These are phyloP conservation scores for Dactylellina haptotyla DNA, from an alignment of 2,329 filamentous ascomycete species.

Conservation along the genomic window DNA sequence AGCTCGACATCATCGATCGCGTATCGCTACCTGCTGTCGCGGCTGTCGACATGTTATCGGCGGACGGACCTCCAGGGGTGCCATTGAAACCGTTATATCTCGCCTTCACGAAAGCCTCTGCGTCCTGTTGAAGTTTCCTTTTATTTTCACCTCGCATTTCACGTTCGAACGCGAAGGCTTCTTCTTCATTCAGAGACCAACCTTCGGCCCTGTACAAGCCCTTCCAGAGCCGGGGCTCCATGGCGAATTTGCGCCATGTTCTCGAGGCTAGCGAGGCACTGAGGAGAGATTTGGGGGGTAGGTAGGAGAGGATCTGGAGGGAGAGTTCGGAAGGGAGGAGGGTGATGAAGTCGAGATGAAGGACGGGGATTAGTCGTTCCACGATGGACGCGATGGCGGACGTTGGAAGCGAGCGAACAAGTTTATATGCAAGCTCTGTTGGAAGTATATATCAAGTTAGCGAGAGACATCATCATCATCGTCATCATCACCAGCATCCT, in stretches of 20 bases:
- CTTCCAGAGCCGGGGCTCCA: constrained; percentile 89
- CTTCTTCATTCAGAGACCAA: constrained; percentile 76
- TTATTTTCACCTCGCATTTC: constrained; percentile 63
- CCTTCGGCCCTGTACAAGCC: constrained; percentile 84
- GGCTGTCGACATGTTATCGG: constrained; percentile 34
- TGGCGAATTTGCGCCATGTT: constrained; percentile 80
- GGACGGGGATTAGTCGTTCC: constrained; percentile 78
- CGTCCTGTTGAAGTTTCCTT: constrained; percentile 40
- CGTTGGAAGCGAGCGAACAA: constrained; percentile 81
- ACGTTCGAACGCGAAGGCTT: constrained; percentile 75
- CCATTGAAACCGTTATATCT: constrained; percentile 32
- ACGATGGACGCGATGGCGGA: constrained; percentile 83
- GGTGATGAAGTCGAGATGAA: constrained; percentile 91
- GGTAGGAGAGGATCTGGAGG: constrained; percentile 84
- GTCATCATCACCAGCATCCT: no score
- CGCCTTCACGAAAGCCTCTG: constrained; percentile 35
- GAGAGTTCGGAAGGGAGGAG: constrained; percentile 91
- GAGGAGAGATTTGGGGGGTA: constrained; percentile 82
- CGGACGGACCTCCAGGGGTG: constrained; percentile 1
- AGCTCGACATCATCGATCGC: constrained; percentile 60
- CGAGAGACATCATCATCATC: no score
- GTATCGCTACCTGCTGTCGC: constrained; percentile 39
- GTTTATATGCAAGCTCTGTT: constrained; percentile 80
- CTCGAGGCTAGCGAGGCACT: constrained; percentile 81
- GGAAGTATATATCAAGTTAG: constrained; percentile 29